A percentile compares a stretch with the other conserved stretches of the same genome.
phyloP scores from a whole-genome alignment of 2,329 filamentous ascomycete genomes.

The Ophiostoma triangulosporum region DNA sequence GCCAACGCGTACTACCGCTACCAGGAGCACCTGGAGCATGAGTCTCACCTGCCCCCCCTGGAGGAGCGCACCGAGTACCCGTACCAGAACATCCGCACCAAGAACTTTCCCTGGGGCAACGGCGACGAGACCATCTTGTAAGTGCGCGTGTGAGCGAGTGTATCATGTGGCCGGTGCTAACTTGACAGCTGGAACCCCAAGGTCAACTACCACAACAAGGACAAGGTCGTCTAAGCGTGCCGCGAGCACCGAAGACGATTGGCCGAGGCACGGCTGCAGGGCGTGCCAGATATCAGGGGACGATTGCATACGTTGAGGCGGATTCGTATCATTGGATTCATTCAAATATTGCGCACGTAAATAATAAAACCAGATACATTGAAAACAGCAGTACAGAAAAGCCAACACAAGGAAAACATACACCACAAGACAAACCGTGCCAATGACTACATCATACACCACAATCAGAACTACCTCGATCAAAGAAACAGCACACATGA shows the following conservation, averaged over 20 bases:
- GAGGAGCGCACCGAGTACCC: conserved; percentile 89
- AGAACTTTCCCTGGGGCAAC: conserved; percentile 91
- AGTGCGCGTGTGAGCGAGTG: not conserved
- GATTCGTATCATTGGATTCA: too few relatives aligned
- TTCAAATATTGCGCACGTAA: too few relatives aligned
- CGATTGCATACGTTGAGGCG: too few relatives aligned
- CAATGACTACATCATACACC: too few relatives aligned
- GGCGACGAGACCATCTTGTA: conserved; percentile 59
- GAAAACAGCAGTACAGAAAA: not conserved
- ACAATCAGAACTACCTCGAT: too few relatives aligned
- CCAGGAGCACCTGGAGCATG: conserved; percentile 96
- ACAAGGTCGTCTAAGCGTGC: conserved; percentile 40
- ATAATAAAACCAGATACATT: too few relatives aligned
- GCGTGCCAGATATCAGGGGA: not conserved
- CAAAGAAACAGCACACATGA: too few relatives aligned
- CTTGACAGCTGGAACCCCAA: conserved; percentile 70
- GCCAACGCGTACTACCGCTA: conserved; percentile 85
- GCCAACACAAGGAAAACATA: not conserved
- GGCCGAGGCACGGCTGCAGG: too few relatives aligned
- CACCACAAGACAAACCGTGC: too few relatives aligned
- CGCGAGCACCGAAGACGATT: not conserved
- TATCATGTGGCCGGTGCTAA: not conserved
- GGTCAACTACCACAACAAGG: conserved; percentile 96
- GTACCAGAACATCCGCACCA: conserved; percentile 94
- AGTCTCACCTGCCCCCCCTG: conserved; percentile 67